These are phyloP conservation scores for Condylostoma magnum DNA, from an alignment of 169 alveolate genomes.

Conservation along the genomic window DNA sequence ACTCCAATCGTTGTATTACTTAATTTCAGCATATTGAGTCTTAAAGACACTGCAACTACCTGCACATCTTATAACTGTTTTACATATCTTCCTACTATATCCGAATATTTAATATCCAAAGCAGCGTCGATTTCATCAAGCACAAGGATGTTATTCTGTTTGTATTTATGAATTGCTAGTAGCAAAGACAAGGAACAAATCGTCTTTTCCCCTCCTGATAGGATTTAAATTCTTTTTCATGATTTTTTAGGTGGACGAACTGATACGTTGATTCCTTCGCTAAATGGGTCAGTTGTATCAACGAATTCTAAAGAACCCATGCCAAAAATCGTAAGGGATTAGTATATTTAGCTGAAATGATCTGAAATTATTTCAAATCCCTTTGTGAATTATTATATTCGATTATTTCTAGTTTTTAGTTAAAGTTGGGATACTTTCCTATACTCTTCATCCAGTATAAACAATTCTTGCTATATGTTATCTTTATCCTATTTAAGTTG, in stretches of 20 bases:
- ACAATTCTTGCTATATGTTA: too few relatives aligned
- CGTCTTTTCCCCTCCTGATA: conserved; percentile 99
- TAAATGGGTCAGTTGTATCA: conserved; percentile 95
- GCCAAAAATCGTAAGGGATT: conserved; percentile 84
- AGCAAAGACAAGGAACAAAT: conserved; percentile 95
- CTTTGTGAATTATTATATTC: conserved; percentile 74
- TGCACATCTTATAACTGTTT: conserved; percentile 93
- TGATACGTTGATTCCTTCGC: conserved; percentile 96
- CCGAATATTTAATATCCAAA: conserved; percentile 96
- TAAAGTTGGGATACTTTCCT: too few relatives aligned
- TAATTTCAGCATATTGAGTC: conserved; percentile 95
- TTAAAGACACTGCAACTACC: conserved; percentile 95
- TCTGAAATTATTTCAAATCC: conserved; percentile 54
- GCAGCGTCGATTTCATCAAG: conserved; percentile 99
- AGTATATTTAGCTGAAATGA: conserved; percentile 67
- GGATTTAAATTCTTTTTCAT: conserved; percentile 95
- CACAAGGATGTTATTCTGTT: conserved; percentile 98
- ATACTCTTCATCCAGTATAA: too few relatives aligned
- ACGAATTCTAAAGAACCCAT: conserved; percentile 98
- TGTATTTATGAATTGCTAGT: conserved; percentile 97
- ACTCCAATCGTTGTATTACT: conserved; percentile 93
- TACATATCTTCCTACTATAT: conserved; percentile 89
- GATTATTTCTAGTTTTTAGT: too few relatives aligned
- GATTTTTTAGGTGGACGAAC: conserved; percentile 98
- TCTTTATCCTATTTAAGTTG: too few relatives aligned